phyloP scores from a whole-genome alignment of 352 stramenopile species.

The Phytophthora fragariaefolia region DNA sequence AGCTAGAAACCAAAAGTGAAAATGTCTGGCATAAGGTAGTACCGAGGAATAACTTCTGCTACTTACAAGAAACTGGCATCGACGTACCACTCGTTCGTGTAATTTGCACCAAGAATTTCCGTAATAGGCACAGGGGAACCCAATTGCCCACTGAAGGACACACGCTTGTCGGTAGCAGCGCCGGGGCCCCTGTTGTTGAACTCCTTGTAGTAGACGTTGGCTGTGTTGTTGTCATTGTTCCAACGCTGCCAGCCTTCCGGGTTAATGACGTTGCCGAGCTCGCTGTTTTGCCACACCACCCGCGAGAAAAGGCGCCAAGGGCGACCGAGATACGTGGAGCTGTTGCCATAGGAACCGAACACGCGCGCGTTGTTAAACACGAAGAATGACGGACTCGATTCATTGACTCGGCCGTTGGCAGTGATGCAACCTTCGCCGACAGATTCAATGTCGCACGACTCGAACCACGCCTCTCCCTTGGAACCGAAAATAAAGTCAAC shows the following conservation, averaged over 20 bases:
- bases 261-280: no score
- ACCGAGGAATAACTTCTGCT: no score
- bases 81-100: slow-evolving; percentile 3
- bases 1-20: no score
- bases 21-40: no score
- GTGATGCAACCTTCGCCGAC: slow-evolving; percentile 5
- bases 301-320: slow-evolving; percentile 1
- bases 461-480: no score
- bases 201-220: background rate
- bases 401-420: slow-evolving; percentile 3
- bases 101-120: background rate
- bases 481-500: no score
- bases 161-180: background rate
- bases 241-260: background rate
- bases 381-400: background rate
- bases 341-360: background rate
- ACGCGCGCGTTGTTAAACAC: slow-evolving; percentile 2
- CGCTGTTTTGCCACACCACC: background rate
- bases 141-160: slow-evolving; percentile 1
- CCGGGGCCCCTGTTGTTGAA: slow-evolving; percentile 3
- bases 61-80: no score
- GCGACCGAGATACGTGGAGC: background rate
- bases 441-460: no score
- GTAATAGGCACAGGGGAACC: background rate
- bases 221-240: background rate